Evolutionary conservation across 805 yeast species (phyloP).

Genomic region (Ogataea methylovora): DNA sequence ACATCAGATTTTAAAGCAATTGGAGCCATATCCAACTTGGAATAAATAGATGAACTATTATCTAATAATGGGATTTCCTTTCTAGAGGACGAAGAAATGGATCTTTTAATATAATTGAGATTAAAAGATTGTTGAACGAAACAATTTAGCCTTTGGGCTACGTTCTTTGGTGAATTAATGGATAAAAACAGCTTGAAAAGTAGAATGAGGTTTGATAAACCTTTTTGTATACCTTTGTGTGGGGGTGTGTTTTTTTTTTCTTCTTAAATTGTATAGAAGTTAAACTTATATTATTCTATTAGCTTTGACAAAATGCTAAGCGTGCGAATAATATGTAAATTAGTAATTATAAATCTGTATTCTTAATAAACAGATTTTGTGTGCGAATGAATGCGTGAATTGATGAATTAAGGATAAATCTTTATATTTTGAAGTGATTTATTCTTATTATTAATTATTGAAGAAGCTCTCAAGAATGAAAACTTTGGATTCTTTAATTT

Average conservation of each 20-base stretch:
- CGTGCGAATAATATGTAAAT: no score
- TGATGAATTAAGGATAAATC: no score
- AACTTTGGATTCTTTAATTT: no score
- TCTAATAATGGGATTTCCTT: neutral
- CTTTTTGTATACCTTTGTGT: no score
- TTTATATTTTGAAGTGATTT: no score
- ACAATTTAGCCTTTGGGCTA: slow-evolving; percentile 1
- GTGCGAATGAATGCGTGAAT: no score
- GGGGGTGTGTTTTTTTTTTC: neutral
- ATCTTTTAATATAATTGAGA: neutral
- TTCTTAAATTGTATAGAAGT: neutral
- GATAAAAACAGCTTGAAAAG: slow-evolving; percentile 1
- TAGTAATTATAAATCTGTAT: no score
- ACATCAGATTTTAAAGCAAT: neutral
- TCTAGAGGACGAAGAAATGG: neutral
- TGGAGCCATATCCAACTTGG: neutral
- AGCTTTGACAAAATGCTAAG: neutral
- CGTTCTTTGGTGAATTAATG: neutral
- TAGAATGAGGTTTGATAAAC: no score
- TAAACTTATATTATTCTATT: neutral
- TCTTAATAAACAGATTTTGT: no score
- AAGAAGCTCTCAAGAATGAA: no score
- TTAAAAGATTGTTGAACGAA: neutral
- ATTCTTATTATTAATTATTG: no score
- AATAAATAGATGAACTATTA: neutral